Evolutionary conservation across 2,329 filamentous ascomycete species (phyloP), one percentile per base, ranked within the genome.

Genomic region (Epichloe elymi): DNA sequence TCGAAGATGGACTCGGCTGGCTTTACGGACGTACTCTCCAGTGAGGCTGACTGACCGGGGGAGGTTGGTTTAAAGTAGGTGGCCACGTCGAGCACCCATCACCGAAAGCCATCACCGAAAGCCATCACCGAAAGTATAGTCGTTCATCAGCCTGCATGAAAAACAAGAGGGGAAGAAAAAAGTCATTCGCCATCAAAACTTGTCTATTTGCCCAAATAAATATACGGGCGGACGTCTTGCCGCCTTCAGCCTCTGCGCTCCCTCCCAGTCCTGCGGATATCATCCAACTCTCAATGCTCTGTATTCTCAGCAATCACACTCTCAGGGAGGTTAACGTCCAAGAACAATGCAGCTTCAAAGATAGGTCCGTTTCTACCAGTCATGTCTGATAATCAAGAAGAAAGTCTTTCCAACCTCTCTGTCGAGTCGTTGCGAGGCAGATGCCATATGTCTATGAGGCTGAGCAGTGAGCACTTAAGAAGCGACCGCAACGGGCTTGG

Each of bases 401-500:
- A 23, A 35, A 38, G 44, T 11, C 44, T 35, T 15, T 23, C 10
- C 39, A 49, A 14, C 17, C 19, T 30, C 30, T 20, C 30, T 23
- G 26, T 15, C 12, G 26, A 47, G 11, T 35, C 11, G 5, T 15
- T 36, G 37, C 19, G 23, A 23, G 37, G 20, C 46, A 49, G 19
- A 30, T 7, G 3, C 33, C 20, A 19, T 23, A 17, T 23, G 4
- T 33, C 19, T 19, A 20, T 35, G 37, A 33, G 40, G 38, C 33
- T 38, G 48, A 23, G 12, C 26, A 20, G 39, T 8, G 26, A 33
- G 4, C 17, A 20, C 30, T 53, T 63, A 69, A 38, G 66, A 67
- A 20, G 63, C 60, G 30, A 68, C 66, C 26, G 59, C 62, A 46
- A 68, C 62, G 37, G 66, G 64, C 60, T 69, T 65, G 44, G 61